Base-by-base conservation (phyloP, 2,329 filamentous ascomycete genomes). In the Zymoseptoria brevis region DNA sequence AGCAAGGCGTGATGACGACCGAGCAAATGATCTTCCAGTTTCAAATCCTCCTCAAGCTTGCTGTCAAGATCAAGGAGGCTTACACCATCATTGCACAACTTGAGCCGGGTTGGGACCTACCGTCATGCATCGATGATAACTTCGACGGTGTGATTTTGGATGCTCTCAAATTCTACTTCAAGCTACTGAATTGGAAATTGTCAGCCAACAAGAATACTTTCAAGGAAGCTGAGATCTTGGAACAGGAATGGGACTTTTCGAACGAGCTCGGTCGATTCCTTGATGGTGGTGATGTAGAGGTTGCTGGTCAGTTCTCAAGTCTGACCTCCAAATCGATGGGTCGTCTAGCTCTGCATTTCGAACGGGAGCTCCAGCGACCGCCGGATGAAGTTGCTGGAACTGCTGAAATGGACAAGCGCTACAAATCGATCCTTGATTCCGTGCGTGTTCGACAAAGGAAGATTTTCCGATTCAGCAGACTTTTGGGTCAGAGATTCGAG, bases 11-110 rank as follows among this genome's bases (percentile, higher is more conserved):
- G 24, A 88, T 99, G 78, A 90, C 99, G 81, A 89, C 95, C 61
- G 92, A 97, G 71, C 93, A 97, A 75, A 96, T 97, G 89, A 96
- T 99, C 63, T 82, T 89, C 0, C 94, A 99, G 71, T 97, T 99
- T 68, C 92, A 96, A 74, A 89, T 96, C 51, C 79, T 97, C 57
- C 84, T 99, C 64, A 91, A 89, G 69, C 86, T 97, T 65, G 93
- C 94, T 30, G 92, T 96, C 61, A 84, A 87, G 62, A 96, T 97
- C 75, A 99, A 97, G 75, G 84, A 88, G 68, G 89, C 93, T 65
- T 96, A 96, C 71, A 81, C 89, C 41, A 79, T 84, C 24, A 90
- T 97, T 55, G 90, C 91, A 21, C 85, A 90, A 66, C 88, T 91
- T 0, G 89, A 97, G 73, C 85, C 88, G 19, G 93, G 94, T 53